Evolutionary conservation across 345 rosid species (phyloP).

Genomic region (Mercurialis annua): DNA sequence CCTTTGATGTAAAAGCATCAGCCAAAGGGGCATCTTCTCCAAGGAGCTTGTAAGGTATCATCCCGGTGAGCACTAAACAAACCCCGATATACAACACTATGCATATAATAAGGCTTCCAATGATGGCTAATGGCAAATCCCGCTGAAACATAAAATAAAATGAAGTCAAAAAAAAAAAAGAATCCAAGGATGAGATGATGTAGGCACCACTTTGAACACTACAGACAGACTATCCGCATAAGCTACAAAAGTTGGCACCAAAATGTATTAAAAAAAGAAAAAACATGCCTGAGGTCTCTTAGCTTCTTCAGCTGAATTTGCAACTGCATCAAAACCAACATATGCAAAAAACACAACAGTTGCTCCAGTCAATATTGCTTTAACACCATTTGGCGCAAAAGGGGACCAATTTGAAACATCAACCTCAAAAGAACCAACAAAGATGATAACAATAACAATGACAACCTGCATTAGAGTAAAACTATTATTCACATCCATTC

Average conservation of each 20-base stretch:
- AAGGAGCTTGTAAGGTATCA: constrained; percentile 71
- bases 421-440: constrained; percentile 77
- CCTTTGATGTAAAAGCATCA: constrained; percentile 78
- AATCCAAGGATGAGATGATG: constrained; percentile 8
- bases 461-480: constrained; percentile 46
- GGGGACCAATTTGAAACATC: constrained; percentile 91
- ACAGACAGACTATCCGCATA: neutral
- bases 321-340: constrained; percentile 97
- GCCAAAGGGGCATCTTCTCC: constrained; percentile 93
- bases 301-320: constrained; percentile 95
- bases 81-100: constrained; percentile 69
- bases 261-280: constrained; percentile 13
- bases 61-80: constrained; percentile 93
- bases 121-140: constrained; percentile 82
- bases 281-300: constrained; percentile 74
- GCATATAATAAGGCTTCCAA: constrained; percentile 87
- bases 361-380: constrained; percentile 80
- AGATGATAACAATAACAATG: constrained; percentile 75
- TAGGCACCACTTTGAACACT: neutral
- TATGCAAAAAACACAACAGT: constrained; percentile 94
- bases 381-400: constrained; percentile 79
- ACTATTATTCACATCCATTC: neutral
- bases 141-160: constrained; percentile 47
- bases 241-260: neutral
- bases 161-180: constrained; percentile 8